Conservation (phyloP, 768 basidiomycete species). For the Paxillus ammoniavirescens region DNA sequence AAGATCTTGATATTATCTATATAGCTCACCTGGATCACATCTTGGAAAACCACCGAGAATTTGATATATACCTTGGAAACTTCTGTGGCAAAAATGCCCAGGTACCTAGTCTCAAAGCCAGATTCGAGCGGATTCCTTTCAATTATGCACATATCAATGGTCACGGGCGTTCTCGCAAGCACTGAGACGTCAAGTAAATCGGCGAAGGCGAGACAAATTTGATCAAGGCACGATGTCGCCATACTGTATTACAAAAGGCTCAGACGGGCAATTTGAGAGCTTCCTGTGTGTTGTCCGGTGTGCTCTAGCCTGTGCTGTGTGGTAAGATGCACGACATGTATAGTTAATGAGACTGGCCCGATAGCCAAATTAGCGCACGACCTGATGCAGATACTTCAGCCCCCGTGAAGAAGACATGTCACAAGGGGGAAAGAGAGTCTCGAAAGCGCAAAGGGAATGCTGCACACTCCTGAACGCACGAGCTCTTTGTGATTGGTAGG, state of each 20-base stretch:
- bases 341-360: slow-evolving; percentile 2
- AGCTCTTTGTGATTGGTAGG: slow-evolving; percentile 26
- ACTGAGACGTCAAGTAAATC: no score
- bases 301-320: not conserved
- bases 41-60: slow-evolving; percentile 1
- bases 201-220: no score
- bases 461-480: slow-evolving; percentile 6
- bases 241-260: no score
- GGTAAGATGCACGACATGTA: not conserved
- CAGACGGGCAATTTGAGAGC: not conserved
- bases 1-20: not conserved
- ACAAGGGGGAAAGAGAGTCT: slow-evolving; percentile 8
- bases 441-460: slow-evolving; percentile 5
- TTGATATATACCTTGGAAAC: not conserved
- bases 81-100: no score
- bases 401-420: slow-evolving; percentile 7
- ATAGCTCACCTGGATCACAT: not conserved
- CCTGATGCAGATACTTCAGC: not conserved
- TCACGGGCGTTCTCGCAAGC: no score
- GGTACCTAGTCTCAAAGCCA: not conserved
- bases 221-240: no score
- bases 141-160: no score
- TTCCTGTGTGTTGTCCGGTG: not conserved
- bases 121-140: not conserved
- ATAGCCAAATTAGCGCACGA: slow-evolving; percentile 20